A percentile compares a stretch with the other conserved stretches of the same genome.
These are phyloP conservation scores for Penicillium bialowiezense DNA, from an alignment of 495 filamentous ascomycete genomes.

Conservation along the genomic window DNA sequence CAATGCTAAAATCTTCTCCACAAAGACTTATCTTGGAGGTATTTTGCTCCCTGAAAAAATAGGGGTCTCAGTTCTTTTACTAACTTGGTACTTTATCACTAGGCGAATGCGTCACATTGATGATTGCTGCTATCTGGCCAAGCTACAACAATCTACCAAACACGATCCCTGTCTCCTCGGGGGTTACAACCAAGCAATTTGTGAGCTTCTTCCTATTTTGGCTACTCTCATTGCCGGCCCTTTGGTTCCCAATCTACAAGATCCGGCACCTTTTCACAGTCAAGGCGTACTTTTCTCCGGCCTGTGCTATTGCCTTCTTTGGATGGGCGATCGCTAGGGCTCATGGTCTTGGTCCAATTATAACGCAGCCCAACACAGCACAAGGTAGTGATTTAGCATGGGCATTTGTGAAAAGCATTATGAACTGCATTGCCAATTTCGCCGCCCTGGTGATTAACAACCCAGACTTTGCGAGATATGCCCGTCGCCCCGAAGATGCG, in stretches of 20 bases:
- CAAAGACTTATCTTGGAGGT: conserved; percentile 66
- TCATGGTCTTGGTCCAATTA: conserved; percentile 77
- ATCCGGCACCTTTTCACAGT: conserved; percentile 84
- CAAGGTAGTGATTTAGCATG: conserved; percentile 69
- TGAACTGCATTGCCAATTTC: conserved; percentile 87
- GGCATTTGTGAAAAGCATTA: conserved; percentile 76
- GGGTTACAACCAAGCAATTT: conserved; percentile 71
- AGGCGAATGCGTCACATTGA: conserved; percentile 70
- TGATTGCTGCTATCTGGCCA: conserved; percentile 78
- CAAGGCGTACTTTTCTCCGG: conserved; percentile 78
- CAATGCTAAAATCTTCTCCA: not conserved
- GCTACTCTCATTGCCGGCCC: conserved; percentile 68
- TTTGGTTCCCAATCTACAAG: conserved; percentile 63
- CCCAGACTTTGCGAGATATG: conserved; percentile 85
- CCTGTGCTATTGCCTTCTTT: conserved; percentile 77
- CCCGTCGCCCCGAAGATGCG: conserved; percentile 72
- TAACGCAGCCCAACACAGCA: conserved; percentile 61
- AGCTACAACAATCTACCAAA: conserved; percentile 62
- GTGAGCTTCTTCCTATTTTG: conserved; percentile 79
- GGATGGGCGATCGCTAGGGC: conserved; percentile 83
- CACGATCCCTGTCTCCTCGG: conserved; percentile 56
- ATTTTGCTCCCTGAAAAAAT: not conserved
- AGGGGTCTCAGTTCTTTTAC: not conserved
- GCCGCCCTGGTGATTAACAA: conserved; percentile 75
- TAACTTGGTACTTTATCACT: not conserved